Evolutionary conservation across 2,329 filamentous ascomycete species (phyloP), one percentile per base, ranked within the genome.

Genomic region (Sporothrix pallida): DNA sequence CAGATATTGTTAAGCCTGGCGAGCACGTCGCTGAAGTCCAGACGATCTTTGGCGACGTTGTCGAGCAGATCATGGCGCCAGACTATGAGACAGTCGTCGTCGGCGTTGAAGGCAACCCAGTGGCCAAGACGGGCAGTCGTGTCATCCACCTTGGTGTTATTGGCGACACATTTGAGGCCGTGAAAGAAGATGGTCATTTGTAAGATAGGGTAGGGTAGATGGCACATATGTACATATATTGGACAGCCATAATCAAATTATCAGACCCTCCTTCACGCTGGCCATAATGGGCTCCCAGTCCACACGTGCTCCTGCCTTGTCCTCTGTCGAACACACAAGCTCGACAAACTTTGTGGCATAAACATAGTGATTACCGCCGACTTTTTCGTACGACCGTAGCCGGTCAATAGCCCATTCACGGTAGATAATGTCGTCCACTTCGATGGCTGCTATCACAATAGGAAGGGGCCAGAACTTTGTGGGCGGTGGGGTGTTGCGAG

Each of bases 381-480:
- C 50, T 9, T 60, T 58, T 7, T 58, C 52, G 37, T 70, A 70
- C 1, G 68, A 54, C 52, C 20, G 17, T 1, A 70, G n/a, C 1
- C 68, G 68, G 12, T 70, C 68, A 3, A 70, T 26, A 2, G 68
- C 68, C 68, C 68, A 70, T 23, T 70, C 68, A 8, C 68, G 68
- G 20, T 70, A 70, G 20, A 70, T 60, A 10, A 48, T 60, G 20
- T 70, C 68, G 31, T 70, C 68, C n/a, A 70, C 52, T 12, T 70
- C 68, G 8, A 70, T 60, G 6, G 68, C 68, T 2, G 68, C 68
- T 52, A 70, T 70, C 2, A 70, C 68, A 12, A 70, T 52, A 1
- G 68, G 68, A n/a, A 70, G 68, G 4, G 68, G 68, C 68, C 68
- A 70, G 37, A 70, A 70, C n/a, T 70, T 70, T 15, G 68, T 70